Percentiles rank a stretch among this genome's conserved stretches.
These are phyloP conservation scores for Talaromyces sp. DNA, from an alignment of 2,329 filamentous ascomycete species.

Conservation along the genomic window DNA sequence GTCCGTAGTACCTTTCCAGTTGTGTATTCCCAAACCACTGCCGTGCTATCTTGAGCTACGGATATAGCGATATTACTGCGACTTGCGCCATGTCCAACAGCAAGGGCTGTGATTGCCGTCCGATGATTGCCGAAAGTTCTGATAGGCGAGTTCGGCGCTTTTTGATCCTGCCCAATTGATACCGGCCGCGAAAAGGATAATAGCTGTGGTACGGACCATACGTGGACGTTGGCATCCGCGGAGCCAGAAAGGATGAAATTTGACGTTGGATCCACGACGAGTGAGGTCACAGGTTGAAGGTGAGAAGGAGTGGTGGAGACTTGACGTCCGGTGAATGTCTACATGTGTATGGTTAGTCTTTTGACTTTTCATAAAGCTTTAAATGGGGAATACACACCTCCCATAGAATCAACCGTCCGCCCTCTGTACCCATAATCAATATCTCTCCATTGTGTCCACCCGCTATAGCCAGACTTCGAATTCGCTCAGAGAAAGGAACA, in stretches of 20 bases:
- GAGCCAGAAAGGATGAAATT: slow-evolving; percentile 47
- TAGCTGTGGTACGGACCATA: slow-evolving; percentile 79
- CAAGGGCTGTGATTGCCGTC: slow-evolving; percentile 48
- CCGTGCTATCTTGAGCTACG: slow-evolving; percentile 78
- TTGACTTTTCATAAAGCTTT: too few relatives aligned
- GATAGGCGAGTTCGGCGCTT: slow-evolving; percentile 60
- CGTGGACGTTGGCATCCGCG: slow-evolving; percentile 78
- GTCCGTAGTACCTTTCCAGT: slow-evolving; percentile 74
- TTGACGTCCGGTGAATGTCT: slow-evolving; percentile 45
- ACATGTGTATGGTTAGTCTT: slow-evolving; percentile 19
- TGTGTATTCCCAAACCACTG: slow-evolving; percentile 88
- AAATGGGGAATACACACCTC: slow-evolving; percentile 60
- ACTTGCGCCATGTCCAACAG: slow-evolving; percentile 62
- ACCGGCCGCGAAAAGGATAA: slow-evolving; percentile 56
- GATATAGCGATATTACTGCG: slow-evolving; percentile 81
- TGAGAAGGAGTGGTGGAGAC: slow-evolving; percentile 43
- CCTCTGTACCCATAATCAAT: slow-evolving; percentile 74
- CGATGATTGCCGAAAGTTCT: slow-evolving; percentile 71
- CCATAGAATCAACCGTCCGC: slow-evolving; percentile 85
- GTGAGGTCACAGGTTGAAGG: slow-evolving; percentile 60
- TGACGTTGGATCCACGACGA: slow-evolving; percentile 65
- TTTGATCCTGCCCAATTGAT: slow-evolving; percentile 39
- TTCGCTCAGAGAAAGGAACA: slow-evolving; percentile 81
- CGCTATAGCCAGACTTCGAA: slow-evolving; percentile 71
- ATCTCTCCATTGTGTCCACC: slow-evolving; percentile 59